Evolutionary conservation across 495 filamentous ascomycete genomes (phyloP).

Genomic region (Hypomontagnella submonticulosa): DNA sequence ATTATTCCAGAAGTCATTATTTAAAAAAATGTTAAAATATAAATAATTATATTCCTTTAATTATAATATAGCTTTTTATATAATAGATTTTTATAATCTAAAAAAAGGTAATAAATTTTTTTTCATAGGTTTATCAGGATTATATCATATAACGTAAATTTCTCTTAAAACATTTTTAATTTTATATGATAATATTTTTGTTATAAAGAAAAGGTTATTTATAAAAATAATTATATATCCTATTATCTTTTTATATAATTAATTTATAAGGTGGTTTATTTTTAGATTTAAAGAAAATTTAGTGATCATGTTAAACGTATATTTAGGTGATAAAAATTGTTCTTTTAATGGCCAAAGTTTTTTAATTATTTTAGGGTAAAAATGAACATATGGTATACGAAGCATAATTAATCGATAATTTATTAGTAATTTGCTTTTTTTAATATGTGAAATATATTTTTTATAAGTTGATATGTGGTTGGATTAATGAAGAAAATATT

Average conservation of each 20-base stretch:
- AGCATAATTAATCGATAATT: conserved; percentile 7
- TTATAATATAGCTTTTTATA: conserved; percentile 4
- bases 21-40: conserved; percentile 3
- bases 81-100: conserved; percentile 1
- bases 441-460: neutral
- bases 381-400: neutral
- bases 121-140: neutral
- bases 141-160: conserved; percentile 4
- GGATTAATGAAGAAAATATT: too few species aligned
- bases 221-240: neutral
- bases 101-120: neutral
- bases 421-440: neutral
- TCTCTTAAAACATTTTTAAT: neutral
- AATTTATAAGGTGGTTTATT: too few species aligned
- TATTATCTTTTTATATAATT: too few species aligned
- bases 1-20: neutral
- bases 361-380: neutral
- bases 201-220: neutral
- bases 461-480: too few species aligned
- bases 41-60: conserved; percentile 6
- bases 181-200: neutral
- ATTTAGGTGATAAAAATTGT: neutral
- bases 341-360: neutral
- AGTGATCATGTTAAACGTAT: neutral
- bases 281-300: neutral